Percentiles rank a stretch among this genome's conserved stretches.
These are phyloP conservation scores for Globisporangium spinosum DNA, from an alignment of 352 stramenopile species.

Conservation along the genomic window DNA sequence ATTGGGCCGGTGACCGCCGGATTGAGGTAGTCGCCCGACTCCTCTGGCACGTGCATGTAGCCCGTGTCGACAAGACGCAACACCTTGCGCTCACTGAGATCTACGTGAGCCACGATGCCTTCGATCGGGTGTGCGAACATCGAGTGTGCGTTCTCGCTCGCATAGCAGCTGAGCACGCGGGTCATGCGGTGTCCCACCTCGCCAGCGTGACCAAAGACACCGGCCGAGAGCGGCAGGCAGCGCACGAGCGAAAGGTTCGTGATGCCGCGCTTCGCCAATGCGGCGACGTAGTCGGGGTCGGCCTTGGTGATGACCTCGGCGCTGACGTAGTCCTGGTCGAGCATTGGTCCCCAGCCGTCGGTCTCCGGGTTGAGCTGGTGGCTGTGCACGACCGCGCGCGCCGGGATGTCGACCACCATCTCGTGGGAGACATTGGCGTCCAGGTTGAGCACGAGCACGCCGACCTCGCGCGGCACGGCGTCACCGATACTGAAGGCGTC, in stretches of 20 bases:
- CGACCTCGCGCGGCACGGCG: constrained; percentile 38
- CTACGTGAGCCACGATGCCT: constrained; percentile 41
- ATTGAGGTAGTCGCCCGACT: constrained; percentile 44
- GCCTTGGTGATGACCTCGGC: constrained; percentile 42
- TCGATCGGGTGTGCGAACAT: constrained; percentile 51
- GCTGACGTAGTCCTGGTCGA: constrained; percentile 46
- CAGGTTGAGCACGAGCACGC: constrained; percentile 37
- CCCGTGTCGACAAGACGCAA: constrained; percentile 37
- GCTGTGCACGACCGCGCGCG: constrained; percentile 27
- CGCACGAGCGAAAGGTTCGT: constrained; percentile 43
- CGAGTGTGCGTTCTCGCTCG: constrained; percentile 36
- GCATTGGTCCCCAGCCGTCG: constrained; percentile 40
- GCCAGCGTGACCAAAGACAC: constrained; percentile 36
- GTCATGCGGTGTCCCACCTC: constrained; percentile 43
- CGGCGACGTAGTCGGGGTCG: constrained; percentile 34
- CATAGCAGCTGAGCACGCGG: constrained; percentile 44
- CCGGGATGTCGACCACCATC: constrained; percentile 42
- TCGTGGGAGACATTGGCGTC: constrained; percentile 27
- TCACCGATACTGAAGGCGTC: constrained; percentile 31
- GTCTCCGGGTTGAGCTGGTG: constrained; percentile 34
- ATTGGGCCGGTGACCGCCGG: constrained; percentile 35
- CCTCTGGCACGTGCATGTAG: constrained; percentile 42
- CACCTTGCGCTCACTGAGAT: constrained; percentile 38
- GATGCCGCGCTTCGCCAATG: constrained; percentile 39
- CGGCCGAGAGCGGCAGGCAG: constrained; percentile 37